phyloP scores from a whole-genome alignment of 345 rosid species.

The Moricandia arvensis region DNA sequence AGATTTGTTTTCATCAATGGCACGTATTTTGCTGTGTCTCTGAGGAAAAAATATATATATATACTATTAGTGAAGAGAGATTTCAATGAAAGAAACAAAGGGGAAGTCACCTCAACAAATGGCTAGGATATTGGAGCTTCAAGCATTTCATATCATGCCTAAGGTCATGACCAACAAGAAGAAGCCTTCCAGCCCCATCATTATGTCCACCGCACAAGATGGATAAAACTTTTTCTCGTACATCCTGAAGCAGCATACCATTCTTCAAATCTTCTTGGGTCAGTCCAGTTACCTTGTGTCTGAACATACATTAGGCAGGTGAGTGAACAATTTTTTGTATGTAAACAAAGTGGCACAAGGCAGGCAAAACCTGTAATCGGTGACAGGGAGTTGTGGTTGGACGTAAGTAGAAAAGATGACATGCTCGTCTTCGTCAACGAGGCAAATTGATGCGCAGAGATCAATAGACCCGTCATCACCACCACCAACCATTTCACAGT shows the following conservation, averaged over 20 bases:
- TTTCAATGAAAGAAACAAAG: background rate
- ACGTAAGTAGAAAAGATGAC: conserved; percentile 55
- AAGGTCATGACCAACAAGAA: conserved; percentile 74
- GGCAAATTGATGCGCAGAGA: conserved; percentile 66
- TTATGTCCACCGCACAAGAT: conserved; percentile 55
- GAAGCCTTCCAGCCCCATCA: conserved; percentile 57
- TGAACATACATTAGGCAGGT: conserved; percentile 25
- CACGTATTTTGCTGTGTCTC: conserved; percentile 74
- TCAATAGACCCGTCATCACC: conserved; percentile 56
- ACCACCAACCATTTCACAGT: conserved; percentile 81
- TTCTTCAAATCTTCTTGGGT: conserved; percentile 62
- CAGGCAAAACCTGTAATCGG: conserved; percentile 53
- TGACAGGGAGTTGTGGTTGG: conserved; percentile 55
- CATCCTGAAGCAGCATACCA: conserved; percentile 56
- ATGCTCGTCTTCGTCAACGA: conserved; percentile 73
- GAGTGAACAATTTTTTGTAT: background rate
- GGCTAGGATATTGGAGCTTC: conserved; percentile 57
- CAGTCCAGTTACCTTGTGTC: conserved; percentile 67
- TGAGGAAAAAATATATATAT: conserved; percentile 14
- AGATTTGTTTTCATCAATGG: conserved; percentile 78
- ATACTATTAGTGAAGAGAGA: background rate
- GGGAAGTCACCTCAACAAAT: conserved; percentile 53
- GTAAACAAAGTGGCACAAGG: conserved; percentile 5
- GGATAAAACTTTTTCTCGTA: conserved; percentile 41
- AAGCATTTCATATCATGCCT: conserved; percentile 64